Percentiles rank a stretch among this genome's conserved stretches.
Evolutionary conservation across 371 early-diverging fungal genomes (phyloP).

Genomic region (Mucor saturninus): DNA sequence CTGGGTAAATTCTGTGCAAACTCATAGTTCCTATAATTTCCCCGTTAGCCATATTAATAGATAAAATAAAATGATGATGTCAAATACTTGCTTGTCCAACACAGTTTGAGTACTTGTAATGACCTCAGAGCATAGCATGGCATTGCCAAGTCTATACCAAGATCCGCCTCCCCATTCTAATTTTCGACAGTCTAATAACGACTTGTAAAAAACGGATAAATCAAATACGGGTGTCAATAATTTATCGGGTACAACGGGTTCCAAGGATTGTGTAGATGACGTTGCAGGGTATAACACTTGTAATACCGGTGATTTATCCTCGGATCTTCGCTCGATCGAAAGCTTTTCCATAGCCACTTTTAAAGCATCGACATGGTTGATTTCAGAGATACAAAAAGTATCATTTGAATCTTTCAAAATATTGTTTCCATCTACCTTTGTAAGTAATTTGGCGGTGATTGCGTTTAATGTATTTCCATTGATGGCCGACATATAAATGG

Average conservation of each 20-base stretch:
- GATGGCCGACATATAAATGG: conserved; percentile 51
- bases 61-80: background rate
- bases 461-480: background rate
- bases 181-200: conserved; percentile 30
- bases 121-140: conserved; percentile 73
- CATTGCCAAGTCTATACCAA: conserved; percentile 66
- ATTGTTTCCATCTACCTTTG: background rate
- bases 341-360: conserved; percentile 3
- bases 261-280: background rate
- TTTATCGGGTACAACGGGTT: conserved; percentile 8
- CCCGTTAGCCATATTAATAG: background rate
- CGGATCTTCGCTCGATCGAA: conserved; percentile 10
- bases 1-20: conserved; percentile 67
- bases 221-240: conserved; percentile 26
- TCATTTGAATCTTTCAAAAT: conserved; percentile 24
- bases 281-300: conserved; percentile 14
- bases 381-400: conserved; percentile 16
- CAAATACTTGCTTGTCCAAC: conserved; percentile 69
- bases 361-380: background rate
- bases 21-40: conserved; percentile 54
- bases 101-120: conserved; percentile 89
- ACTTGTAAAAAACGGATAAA: conserved; percentile 33
- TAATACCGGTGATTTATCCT: conserved; percentile 23
- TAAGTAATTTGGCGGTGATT: background rate
- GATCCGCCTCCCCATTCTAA: conserved; percentile 30